Percentiles rank a stretch among this genome's conserved stretches.
Conservation (phyloP, 768 basidiomycete species). For the Symmetrospora coprosmae region DNA sequence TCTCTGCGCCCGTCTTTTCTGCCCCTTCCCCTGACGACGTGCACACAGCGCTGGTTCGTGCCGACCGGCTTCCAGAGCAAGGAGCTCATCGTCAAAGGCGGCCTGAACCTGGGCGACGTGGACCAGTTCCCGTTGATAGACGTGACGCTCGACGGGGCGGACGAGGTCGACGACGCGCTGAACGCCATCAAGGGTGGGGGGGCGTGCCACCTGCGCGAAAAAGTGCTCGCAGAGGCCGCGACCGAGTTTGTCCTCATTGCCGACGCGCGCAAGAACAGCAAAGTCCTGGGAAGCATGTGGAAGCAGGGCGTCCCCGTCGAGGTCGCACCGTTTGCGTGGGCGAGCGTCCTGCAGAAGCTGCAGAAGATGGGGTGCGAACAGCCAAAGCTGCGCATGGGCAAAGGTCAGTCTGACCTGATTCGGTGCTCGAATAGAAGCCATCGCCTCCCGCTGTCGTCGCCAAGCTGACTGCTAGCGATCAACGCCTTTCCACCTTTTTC, state of each 20-base stretch:
- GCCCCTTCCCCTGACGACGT: too few species aligned
- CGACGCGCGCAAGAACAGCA: constrained; percentile 76
- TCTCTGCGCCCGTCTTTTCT: too few species aligned
- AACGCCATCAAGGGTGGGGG: constrained; percentile 89
- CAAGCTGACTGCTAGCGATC: too few species aligned
- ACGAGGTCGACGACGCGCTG: constrained; percentile 41
- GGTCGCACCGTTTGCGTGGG: constrained; percentile 91
- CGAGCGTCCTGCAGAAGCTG: constrained; percentile 55
- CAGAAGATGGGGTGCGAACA: constrained; percentile 37
- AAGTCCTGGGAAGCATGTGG: constrained; percentile 40
- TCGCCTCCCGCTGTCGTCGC: too few species aligned
- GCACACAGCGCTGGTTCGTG: constrained; percentile 15
- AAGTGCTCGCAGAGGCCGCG: constrained; percentile 93
- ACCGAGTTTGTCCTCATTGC: constrained; percentile 83
- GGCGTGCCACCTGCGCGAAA: constrained; percentile 89
- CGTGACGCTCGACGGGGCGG: constrained; percentile 64
- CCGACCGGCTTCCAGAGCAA: constrained; percentile 77
- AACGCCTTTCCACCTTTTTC: too few species aligned
- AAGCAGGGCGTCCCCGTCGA: constrained; percentile 83
- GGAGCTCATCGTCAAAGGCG: constrained; percentile 71
- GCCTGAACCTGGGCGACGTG: constrained; percentile 33
- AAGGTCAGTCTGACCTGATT: too few species aligned
- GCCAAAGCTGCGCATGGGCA: constrained; percentile 80
- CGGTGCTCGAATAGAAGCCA: too few species aligned
- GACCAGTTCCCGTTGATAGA: constrained; percentile 53